These are phyloP conservation scores for Cyclotella sp. DNA, from an alignment of 108 stramenopile genomes.

Conservation along the genomic window DNA sequence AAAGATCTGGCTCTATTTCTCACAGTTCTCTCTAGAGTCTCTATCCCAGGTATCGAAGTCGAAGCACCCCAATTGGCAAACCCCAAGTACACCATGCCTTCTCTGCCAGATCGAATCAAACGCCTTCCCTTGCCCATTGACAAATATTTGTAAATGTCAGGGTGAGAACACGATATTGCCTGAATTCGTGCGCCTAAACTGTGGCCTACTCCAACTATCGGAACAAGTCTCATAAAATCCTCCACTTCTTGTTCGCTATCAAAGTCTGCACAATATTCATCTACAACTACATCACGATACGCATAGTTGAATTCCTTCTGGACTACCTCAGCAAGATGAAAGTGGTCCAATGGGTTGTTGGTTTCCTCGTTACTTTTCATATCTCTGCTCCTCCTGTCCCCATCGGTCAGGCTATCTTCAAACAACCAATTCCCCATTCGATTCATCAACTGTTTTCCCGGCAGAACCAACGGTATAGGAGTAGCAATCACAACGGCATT, in stretches of 20 bases:
- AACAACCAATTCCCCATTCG: constrained; percentile 38
- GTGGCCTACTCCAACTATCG: constrained; percentile 80
- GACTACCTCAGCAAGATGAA: constrained; percentile 54
- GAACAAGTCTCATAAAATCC: constrained; percentile 50
- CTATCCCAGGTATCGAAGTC: constrained; percentile 49
- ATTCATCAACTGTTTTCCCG: constrained; percentile 40
- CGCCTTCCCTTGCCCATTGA: constrained; percentile 48
- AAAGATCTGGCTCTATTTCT: constrained; percentile 11
- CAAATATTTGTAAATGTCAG: constrained; percentile 27
- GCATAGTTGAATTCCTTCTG: constrained; percentile 66
- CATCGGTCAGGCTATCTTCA: constrained; percentile 24
- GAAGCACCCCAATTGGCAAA: constrained; percentile 54
- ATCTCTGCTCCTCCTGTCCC: constrained; percentile 1
- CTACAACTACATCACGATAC: constrained; percentile 69
- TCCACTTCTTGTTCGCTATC: constrained; percentile 45
- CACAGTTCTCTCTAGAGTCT: constrained; percentile 36
- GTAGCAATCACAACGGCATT: constrained; percentile 74
- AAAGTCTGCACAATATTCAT: constrained; percentile 71
- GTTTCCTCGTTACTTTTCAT: neutral
- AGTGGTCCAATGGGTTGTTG: constrained; percentile 74
- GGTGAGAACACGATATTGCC: constrained; percentile 59
- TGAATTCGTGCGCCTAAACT: constrained; percentile 78
- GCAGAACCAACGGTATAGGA: constrained; percentile 70
- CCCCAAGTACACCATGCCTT: constrained; percentile 50
- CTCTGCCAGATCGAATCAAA: constrained; percentile 50